A percentile compares a stretch with the other conserved stretches of the same genome.
Conservation (phyloP, 192 early-diverging fungal species). For the Coemansia sp. region DNA sequence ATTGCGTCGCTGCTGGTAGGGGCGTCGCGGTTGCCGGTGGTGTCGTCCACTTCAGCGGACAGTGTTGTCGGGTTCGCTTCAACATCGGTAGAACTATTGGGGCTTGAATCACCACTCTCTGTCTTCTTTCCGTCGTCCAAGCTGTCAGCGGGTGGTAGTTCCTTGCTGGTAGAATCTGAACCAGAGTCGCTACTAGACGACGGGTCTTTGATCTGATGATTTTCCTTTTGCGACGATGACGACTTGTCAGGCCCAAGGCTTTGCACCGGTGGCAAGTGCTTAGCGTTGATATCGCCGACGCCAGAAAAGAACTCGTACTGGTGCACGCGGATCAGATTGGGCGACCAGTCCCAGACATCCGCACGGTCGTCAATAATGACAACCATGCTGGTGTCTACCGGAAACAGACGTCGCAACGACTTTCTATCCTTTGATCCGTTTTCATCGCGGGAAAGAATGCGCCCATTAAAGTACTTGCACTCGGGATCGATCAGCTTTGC, state of each 20-base stretch:
- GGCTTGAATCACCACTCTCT: neutral
- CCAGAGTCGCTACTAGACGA: neutral
- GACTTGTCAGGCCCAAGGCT: neutral
- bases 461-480: constrained; percentile 72
- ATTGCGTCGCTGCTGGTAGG: constrained; percentile 16
- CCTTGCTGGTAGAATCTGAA: neutral
- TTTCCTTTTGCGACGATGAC: neutral
- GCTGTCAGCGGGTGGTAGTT: no score
- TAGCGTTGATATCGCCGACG: constrained; percentile 95
- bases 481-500: constrained; percentile 86
- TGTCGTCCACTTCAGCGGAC: neutral
- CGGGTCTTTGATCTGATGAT: neutral
- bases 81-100: neutral
- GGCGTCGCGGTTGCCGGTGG: constrained; percentile 14
- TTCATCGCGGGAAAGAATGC: constrained; percentile 93
- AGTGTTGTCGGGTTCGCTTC: neutral
- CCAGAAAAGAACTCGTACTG: constrained; percentile 95
- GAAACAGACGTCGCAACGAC: constrained; percentile 83
- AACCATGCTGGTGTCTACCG: constrained; percentile 94
- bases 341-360: constrained; percentile 93
- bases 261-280: constrained; percentile 53
- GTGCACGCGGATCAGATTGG: constrained; percentile 83
- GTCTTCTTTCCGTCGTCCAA: neutral
- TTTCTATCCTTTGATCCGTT: constrained; percentile 82
- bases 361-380: constrained; percentile 93